Percentiles rank a stretch among this genome's conserved stretches.
Conservation (phyloP, 495 filamentous ascomycete species). For the Neurospora sp. region DNA sequence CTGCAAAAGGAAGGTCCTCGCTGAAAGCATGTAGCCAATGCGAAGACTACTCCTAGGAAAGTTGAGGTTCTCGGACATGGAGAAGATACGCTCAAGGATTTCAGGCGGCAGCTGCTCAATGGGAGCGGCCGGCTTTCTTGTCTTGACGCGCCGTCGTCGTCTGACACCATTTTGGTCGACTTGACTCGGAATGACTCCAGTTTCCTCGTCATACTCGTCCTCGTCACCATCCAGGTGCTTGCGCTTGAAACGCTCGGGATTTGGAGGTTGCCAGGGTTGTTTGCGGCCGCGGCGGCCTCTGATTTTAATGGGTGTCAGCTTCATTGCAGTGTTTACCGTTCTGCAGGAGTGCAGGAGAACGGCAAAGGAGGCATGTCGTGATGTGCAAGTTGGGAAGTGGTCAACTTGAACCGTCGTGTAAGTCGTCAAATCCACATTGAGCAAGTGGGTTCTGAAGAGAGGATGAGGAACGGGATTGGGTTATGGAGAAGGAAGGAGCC, state of each 20-base stretch:
- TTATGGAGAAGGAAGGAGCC: neutral
- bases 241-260: slow-evolving; percentile 3
- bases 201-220: neutral
- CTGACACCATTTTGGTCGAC: neutral
- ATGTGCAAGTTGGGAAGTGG: neutral
- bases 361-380: neutral
- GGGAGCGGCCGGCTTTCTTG: slow-evolving; percentile 12
- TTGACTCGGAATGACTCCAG: neutral
- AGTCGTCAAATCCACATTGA: neutral
- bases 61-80: slow-evolving; percentile 28
- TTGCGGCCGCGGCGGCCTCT: slow-evolving; percentile 12
- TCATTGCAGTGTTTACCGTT: slow-evolving; percentile 7
- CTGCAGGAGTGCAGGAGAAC: neutral
- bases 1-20: slow-evolving; percentile 12
- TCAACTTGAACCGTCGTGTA: neutral
- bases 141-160: slow-evolving; percentile 2
- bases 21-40: slow-evolving; percentile 27
- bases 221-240: neutral
- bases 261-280: slow-evolving; percentile 11
- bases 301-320: slow-evolving; percentile 18
- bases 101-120: slow-evolving; percentile 32
- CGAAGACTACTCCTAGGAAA: slow-evolving; percentile 25
- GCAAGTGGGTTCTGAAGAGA: neutral
- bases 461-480: neutral
- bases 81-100: slow-evolving; percentile 32